phyloP scores from a whole-genome alignment of 768 basidiomycete species.

The Clitopilus hobsonii region DNA sequence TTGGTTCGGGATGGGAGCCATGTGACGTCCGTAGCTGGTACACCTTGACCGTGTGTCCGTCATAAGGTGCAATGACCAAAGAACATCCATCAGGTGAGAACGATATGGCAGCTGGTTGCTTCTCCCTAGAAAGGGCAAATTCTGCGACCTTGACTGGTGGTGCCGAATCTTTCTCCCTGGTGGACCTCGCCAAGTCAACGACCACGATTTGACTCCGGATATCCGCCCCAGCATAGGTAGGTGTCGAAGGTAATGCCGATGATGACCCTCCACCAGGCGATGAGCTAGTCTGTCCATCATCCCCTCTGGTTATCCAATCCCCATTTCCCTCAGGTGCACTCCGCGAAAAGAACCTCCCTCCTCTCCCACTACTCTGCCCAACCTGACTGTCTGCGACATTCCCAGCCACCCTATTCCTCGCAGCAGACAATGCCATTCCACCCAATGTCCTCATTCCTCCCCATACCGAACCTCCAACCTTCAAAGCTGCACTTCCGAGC shows the following conservation, averaged over 20 bases:
- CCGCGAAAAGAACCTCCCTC: constrained; percentile 49
- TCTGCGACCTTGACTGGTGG: no score
- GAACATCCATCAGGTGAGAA: constrained; percentile 54
- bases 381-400: constrained; percentile 8
- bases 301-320: constrained; percentile 4
- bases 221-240: not conserved
- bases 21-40: constrained; percentile 34
- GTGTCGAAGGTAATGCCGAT: not conserved
- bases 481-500: constrained; percentile 49
- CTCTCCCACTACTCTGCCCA: constrained; percentile 19
- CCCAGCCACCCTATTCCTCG: constrained; percentile 27
- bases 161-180: no score
- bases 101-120: constrained; percentile 38
- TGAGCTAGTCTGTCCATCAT: constrained; percentile 8
- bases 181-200: not conserved
- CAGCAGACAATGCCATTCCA: constrained; percentile 54
- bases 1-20: not conserved
- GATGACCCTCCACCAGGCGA: not conserved
- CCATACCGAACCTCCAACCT: constrained; percentile 57
- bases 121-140: constrained; percentile 43
- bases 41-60: constrained; percentile 50
- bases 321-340: constrained; percentile 50
- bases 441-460: constrained; percentile 62
- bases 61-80: constrained; percentile 44
- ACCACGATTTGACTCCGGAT: not conserved